Conservation (phyloP, 2,329 filamentous ascomycete genomes). For the Hymenotorrendiella dingleyae region DNA sequence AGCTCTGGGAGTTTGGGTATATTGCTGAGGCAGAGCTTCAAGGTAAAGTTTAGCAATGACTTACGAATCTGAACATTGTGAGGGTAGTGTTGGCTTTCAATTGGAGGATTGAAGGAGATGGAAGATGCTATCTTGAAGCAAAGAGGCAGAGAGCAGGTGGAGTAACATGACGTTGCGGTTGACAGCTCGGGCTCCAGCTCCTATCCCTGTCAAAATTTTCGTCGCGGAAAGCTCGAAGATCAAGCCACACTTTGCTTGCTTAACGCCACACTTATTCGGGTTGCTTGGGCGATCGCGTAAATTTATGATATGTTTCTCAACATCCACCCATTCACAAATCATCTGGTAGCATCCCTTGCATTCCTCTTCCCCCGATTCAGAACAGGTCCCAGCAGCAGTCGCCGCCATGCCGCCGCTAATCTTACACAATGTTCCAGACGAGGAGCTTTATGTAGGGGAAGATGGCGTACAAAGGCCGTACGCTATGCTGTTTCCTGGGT, state of each 20-base stretch:
- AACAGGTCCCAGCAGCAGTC: not conserved
- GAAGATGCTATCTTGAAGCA: too few species aligned
- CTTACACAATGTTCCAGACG: slow-evolving; percentile 62
- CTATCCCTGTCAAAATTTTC: too few species aligned
- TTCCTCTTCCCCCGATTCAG: not conserved
- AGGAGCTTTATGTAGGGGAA: slow-evolving; percentile 60
- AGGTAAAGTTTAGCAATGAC: slow-evolving; percentile 6
- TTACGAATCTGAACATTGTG: slow-evolving; percentile 33
- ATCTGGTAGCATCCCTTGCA: slow-evolving; percentile 1
- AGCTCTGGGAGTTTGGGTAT: not conserved
- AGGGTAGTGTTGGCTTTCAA: not conserved
- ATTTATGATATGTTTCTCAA: slow-evolving; percentile 1
- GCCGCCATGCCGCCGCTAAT: slow-evolving; percentile 56
- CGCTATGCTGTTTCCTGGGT: slow-evolving; percentile 61
- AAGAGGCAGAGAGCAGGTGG: too few species aligned
- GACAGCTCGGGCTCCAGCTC: too few species aligned
- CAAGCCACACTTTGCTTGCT: too few species aligned
- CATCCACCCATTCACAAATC: slow-evolving; percentile 3
- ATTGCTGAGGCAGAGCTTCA: not conserved
- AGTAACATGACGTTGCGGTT: too few species aligned
- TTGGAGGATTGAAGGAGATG: too few species aligned
- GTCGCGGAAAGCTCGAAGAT: too few species aligned
- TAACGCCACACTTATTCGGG: too few species aligned
- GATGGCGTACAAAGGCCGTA: slow-evolving; percentile 61
- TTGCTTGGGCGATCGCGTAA: slow-evolving; percentile 8